Evolutionary conservation across 148 eudicot species (phyloP).

Genomic region (Silene conica): DNA sequence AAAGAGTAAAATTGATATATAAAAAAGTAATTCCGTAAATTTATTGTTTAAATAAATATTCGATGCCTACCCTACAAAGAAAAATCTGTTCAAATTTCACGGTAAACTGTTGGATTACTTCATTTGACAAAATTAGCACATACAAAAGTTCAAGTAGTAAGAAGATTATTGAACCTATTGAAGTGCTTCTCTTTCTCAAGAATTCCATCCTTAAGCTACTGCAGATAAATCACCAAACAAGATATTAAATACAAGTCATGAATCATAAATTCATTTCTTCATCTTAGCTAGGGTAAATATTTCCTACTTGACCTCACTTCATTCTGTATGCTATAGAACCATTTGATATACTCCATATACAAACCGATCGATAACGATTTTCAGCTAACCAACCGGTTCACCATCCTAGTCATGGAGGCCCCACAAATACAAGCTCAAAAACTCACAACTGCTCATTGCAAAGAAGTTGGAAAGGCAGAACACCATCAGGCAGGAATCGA

Average conservation of each 20-base stretch:
- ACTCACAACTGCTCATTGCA: slow-evolving; percentile 31
- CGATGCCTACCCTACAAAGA: no score
- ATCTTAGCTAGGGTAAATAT: background rate
- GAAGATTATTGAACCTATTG: no score
- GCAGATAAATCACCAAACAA: background rate
- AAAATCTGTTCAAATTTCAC: no score
- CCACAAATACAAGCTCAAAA: background rate
- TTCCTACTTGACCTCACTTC: background rate
- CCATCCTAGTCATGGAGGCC: background rate
- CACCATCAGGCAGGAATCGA: slow-evolving; percentile 29
- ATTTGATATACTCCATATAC: background rate
- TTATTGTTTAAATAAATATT: no score
- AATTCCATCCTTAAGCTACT: background rate
- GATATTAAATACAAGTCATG: background rate
- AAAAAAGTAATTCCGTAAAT: no score
- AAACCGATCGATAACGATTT: background rate
- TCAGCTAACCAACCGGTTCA: background rate
- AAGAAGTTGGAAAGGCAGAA: slow-evolving; percentile 40
- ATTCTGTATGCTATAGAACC: background rate
- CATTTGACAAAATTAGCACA: no score
- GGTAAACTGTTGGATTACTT: no score
- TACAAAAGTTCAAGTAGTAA: no score
- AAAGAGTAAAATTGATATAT: no score
- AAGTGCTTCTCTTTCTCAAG: background rate
- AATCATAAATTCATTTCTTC: background rate